These are phyloP conservation scores for Clavariopsis aquatica DNA, from an alignment of 495 filamentous ascomycete species.

Conservation along the genomic window DNA sequence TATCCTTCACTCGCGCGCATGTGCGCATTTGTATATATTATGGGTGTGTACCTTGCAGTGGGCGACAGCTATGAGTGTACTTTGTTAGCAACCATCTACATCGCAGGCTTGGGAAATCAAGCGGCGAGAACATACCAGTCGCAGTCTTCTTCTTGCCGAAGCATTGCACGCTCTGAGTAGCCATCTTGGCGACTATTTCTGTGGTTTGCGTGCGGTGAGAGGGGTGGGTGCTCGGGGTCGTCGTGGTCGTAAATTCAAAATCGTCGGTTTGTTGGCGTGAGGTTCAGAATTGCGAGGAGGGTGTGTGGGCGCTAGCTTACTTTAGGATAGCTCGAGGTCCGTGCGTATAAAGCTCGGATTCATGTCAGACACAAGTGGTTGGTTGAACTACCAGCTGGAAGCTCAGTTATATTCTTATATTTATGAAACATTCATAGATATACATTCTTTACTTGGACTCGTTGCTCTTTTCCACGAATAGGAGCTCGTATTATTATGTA, in stretches of 20 bases:
- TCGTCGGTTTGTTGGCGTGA: conserved; percentile 8
- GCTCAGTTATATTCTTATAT: too few species aligned
- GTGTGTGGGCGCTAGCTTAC: conserved; percentile 27
- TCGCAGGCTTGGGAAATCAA: not conserved
- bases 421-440: too few species aligned
- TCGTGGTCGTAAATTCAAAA: conserved; percentile 6
- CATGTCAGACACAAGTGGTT: too few species aligned
- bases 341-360: conserved; percentile 14
- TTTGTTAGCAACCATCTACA: conserved; percentile 27
- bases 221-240: conserved; percentile 16
- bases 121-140: conserved; percentile 37
- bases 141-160: conserved; percentile 68
- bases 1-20: not conserved
- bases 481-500: too few species aligned
- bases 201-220: conserved; percentile 25
- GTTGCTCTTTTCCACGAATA: too few species aligned
- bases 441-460: too few species aligned
- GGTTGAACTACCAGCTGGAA: too few species aligned
- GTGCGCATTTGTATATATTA: not conserved
- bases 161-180: conserved; percentile 72
- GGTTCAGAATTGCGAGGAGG: conserved; percentile 5
- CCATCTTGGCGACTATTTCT: conserved; percentile 32
- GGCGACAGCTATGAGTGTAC: conserved; percentile 66
- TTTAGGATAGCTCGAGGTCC: not conserved
- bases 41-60: conserved; percentile 81